Conservation (phyloP, 2,329 filamentous ascomycete species). For the Fusarium sambucinum region DNA sequence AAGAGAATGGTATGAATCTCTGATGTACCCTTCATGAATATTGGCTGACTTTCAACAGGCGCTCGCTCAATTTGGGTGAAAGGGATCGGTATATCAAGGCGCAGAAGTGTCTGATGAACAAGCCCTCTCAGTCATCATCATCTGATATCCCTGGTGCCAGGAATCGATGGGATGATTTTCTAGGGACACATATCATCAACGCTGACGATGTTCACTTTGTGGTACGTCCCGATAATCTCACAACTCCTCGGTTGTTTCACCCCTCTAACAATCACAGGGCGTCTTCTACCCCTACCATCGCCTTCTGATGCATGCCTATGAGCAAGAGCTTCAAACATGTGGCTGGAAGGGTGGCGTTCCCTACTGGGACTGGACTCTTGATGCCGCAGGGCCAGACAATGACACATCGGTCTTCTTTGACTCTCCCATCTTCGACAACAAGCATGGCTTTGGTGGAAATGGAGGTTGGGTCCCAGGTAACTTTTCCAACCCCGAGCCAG, state of each 20-base stretch:
- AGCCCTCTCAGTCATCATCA: constrained; percentile 10
- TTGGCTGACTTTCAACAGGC: neutral
- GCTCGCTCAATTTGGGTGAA: constrained; percentile 14
- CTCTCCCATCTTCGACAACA: constrained; percentile 51
- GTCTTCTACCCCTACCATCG: constrained; percentile 37
- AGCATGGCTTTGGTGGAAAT: constrained; percentile 37
- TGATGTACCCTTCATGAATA: fast-evolving
- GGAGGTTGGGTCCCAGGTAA: constrained; percentile 35
- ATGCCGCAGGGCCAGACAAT: constrained; percentile 26
- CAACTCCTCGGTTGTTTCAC: neutral
- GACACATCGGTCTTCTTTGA: constrained; percentile 30
- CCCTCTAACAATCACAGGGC: constrained; percentile 1
- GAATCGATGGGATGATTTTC: constrained; percentile 36
- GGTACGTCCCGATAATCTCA: neutral
- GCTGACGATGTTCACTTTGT: constrained; percentile 31
- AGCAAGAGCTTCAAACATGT: constrained; percentile 43
- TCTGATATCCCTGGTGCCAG: constrained; percentile 20
- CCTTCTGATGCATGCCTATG: constrained; percentile 36
- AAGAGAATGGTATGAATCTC: constrained; percentile 15
- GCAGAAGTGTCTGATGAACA: constrained; percentile 37
- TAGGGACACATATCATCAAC: constrained; percentile 35
- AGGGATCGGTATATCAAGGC: constrained; percentile 36
- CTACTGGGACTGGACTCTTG: constrained; percentile 44
- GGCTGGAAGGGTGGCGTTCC: constrained; percentile 43
- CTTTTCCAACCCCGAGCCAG: constrained; percentile 24